Base-by-base conservation (phyloP, 345 rosid species). In the Aquilaria yunnanensis region DNA sequence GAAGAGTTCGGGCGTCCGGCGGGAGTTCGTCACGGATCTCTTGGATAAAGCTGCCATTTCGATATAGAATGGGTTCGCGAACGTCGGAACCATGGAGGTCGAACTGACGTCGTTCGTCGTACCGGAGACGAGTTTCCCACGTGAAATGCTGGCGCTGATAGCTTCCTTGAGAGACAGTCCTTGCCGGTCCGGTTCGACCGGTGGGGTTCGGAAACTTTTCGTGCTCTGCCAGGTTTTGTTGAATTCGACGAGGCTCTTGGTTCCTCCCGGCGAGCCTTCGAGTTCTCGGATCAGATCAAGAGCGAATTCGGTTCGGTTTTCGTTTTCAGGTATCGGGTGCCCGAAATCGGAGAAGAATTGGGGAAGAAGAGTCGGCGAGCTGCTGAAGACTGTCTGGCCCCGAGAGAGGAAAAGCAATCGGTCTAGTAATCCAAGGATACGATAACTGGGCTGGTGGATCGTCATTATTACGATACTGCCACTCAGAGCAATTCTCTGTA, bases 381-480 rank as follows among this genome's bases (percentile, higher is more conserved):
- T 97, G 10, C 99, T 86, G 74, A 77, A 94, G 13, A 94, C 97
- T 0, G 97, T 94, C n/a, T 85, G 93, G 1, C 99, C 99, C 1
- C 96, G 91, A 0, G 99, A 88, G 13, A 94, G 54, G 56, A 94
- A 87, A 47, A 94, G 72, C 66, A 94, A 65, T 37, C 96, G 80
- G 61, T 94, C 96, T 29, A 90, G 78, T 66, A 90, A 74, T 5
- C 99, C 86, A 0, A 90, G 83, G 66, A 87, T 81, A 1, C 99
- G 72, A 45, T 81, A 88, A 65, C 99, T 90, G 46, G 99, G 99
- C 70, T 94, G 99, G 53, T 94, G 99, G 33, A 94, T 82, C 23
- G 99, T 80, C 96, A 94, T 94, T 56, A 90, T 73, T 2, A 94
- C 99, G 30, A 90, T 83, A 65, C 99, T 94, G 9, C 99, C 99